Conservation (phyloP, 2,329 filamentous ascomycete species). For the Botryosphaeria dothidea region DNA sequence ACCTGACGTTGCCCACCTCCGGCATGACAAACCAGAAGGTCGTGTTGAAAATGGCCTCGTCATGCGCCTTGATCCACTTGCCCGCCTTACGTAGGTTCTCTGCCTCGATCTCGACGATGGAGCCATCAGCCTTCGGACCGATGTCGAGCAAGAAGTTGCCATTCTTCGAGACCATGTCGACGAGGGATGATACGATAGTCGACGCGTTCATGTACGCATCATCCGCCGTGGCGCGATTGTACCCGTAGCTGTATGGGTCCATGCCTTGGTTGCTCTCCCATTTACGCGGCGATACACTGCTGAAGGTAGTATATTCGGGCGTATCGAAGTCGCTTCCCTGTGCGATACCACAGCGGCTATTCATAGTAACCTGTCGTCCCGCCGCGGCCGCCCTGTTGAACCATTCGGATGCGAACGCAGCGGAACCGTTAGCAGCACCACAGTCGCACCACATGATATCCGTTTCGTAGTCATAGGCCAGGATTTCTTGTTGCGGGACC, state of each 20-base stretch:
- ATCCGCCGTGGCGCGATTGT: constrained; percentile 56
- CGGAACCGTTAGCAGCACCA: constrained; percentile 46
- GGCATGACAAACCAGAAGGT: constrained; percentile 55
- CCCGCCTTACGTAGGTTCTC: constrained; percentile 54
- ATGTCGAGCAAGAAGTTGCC: constrained; percentile 60
- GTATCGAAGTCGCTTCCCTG: constrained; percentile 59
- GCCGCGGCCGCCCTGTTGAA: constrained; percentile 43
- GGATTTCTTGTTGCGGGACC: constrained; percentile 46
- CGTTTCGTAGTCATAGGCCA: constrained; percentile 39
- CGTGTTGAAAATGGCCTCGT: constrained; percentile 59
- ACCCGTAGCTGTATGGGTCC: constrained; percentile 62
- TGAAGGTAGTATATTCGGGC: constrained; percentile 58
- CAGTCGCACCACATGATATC: constrained; percentile 54
- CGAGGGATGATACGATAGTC: constrained; percentile 49
- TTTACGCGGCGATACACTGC: constrained; percentile 54
- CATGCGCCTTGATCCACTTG: constrained; percentile 55
- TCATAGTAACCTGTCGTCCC: constrained; percentile 55
- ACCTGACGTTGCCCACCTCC: constrained; percentile 48
- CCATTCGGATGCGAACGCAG: constrained; percentile 44
- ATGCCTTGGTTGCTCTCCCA: constrained; percentile 63
- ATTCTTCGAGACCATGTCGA: constrained; percentile 58
- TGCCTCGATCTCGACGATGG: constrained; percentile 52
- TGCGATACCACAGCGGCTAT: constrained; percentile 58
- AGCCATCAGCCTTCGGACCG: constrained; percentile 58
- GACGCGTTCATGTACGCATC: constrained; percentile 55